Percentiles rank a stretch among this genome's conserved stretches.
phyloP scores from a whole-genome alignment of 2,329 filamentous ascomycete genomes.

The Arthrinium puccinioides region DNA sequence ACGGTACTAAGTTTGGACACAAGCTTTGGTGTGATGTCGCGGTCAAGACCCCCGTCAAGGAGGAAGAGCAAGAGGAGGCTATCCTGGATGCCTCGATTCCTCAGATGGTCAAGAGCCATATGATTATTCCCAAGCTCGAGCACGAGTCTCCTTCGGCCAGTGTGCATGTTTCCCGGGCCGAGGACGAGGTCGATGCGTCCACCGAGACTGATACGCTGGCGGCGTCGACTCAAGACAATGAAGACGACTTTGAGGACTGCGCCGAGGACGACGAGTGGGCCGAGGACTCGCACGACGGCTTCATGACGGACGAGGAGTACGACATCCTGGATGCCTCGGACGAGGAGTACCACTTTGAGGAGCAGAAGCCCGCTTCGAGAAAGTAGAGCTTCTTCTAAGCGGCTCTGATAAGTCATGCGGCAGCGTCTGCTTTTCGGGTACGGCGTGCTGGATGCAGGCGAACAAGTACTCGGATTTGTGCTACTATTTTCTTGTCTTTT shows the following conservation, averaged over 20 bases:
- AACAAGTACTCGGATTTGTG: conserved; percentile 2
- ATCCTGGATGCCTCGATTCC: conserved; percentile 6
- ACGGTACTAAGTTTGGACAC: conserved; percentile 81
- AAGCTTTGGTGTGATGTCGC: conserved; percentile 91
- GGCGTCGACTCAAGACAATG: conserved; percentile 24
- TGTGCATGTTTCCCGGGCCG: conserved; percentile 60
- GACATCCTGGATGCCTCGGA: conserved; percentile 94
- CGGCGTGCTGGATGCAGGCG: not conserved
- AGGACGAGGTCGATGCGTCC: conserved; percentile 45
- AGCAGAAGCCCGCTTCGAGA: conserved; percentile 29
- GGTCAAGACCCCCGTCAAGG: conserved; percentile 35
- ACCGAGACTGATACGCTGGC: conserved; percentile 25
- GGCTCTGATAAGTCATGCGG: not conserved
- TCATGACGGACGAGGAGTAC: conserved; percentile 96
- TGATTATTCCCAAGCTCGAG: conserved; percentile 96
- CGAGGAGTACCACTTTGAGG: conserved; percentile 65
- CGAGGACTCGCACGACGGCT: conserved; percentile 63
- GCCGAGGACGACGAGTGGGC: conserved; percentile 53
- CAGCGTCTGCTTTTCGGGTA: not conserved
- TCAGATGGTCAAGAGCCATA: conserved; percentile 48
- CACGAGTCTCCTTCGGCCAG: conserved; percentile 85
- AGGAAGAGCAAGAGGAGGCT: conserved; percentile 9
- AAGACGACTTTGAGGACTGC: conserved; percentile 47
- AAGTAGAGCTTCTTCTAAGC: conserved; percentile 13
- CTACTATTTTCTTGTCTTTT: conserved; percentile 2